Evolutionary conservation across 116 monocot genomes (phyloP).

Genomic region (Trichopus zeylanicus): DNA sequence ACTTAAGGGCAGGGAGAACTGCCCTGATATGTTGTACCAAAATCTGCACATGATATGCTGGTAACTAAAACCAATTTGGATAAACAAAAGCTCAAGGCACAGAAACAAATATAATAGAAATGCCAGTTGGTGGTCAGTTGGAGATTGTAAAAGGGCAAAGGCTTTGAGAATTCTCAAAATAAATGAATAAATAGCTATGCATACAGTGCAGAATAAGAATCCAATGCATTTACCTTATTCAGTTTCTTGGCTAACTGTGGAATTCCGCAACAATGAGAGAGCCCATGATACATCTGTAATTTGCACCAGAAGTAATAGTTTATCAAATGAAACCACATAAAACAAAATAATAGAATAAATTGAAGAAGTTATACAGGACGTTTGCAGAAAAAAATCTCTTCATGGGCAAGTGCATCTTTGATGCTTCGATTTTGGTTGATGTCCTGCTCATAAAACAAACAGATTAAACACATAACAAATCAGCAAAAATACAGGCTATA

Average conservation of each 20-base stretch:
- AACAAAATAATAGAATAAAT: neutral
- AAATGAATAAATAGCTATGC: too few relatives aligned
- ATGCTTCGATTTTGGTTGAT: slow-evolving; percentile 54
- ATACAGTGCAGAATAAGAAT: too few relatives aligned
- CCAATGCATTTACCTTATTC: too few relatives aligned
- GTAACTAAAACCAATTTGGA: too few relatives aligned
- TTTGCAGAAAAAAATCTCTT: slow-evolving; percentile 60
- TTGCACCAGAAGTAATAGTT: neutral
- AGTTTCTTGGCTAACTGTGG: slow-evolving; percentile 94
- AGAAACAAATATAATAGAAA: too few relatives aligned
- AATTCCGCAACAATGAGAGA: slow-evolving; percentile 84
- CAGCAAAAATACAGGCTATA: neutral
- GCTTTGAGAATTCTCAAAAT: neutral
- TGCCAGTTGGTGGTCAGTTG: too few relatives aligned
- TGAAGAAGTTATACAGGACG: slow-evolving; percentile 33
- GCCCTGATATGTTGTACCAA: slow-evolving; percentile 84
- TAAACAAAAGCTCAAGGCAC: too few relatives aligned
- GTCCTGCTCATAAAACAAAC: slow-evolving; percentile 39
- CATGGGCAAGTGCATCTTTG: slow-evolving; percentile 67
- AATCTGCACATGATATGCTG: slow-evolving; percentile 51
- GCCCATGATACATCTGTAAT: slow-evolving; percentile 80
- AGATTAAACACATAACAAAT: neutral
- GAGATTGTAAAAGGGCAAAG: neutral
- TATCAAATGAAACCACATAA: neutral
- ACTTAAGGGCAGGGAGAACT: slow-evolving; percentile 90